A percentile compares a stretch with the other conserved stretches of the same genome.
Evolutionary conservation across 306 rosid genomes (phyloP).

Genomic region (Pyrus betulifolia): DNA sequence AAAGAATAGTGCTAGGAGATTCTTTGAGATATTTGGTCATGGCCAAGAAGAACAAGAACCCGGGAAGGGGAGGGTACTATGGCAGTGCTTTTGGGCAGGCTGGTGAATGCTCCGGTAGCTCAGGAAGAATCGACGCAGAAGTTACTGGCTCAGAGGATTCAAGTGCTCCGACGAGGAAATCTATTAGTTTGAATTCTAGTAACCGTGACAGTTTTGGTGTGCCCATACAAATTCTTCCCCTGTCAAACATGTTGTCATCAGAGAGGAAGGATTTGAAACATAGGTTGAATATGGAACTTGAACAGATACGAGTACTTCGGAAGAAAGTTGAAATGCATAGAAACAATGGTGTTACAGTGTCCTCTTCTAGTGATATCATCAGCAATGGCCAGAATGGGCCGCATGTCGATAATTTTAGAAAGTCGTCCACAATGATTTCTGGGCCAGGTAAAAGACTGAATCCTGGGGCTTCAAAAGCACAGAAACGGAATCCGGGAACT

Average conservation of each 20-base stretch:
- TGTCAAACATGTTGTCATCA: slow-evolving; percentile 35
- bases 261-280: slow-evolving; percentile 45
- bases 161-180: slow-evolving; percentile 43
- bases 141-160: slow-evolving; percentile 68
- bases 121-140: slow-evolving; percentile 61
- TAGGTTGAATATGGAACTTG: slow-evolving; percentile 58
- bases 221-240: slow-evolving; percentile 44
- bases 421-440: slow-evolving; percentile 27
- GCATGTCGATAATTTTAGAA: slow-evolving; percentile 26
- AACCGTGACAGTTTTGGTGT: slow-evolving; percentile 29
- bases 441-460: slow-evolving; percentile 24
- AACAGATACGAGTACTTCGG: slow-evolving; percentile 45
- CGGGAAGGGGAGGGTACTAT: slow-evolving; percentile 55
- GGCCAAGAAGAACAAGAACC: slow-evolving; percentile 38
- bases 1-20: slow-evolving; percentile 5
- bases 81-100: slow-evolving; percentile 37
- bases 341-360: slow-evolving; percentile 42
- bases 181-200: slow-evolving; percentile 48
- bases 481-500: slow-evolving; percentile 40
- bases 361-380: slow-evolving; percentile 71
- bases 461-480: slow-evolving; percentile 24
- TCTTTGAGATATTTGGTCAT: slow-evolving; percentile 14
- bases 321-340: slow-evolving; percentile 56
- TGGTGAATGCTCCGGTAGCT: slow-evolving; percentile 73
- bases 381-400: slow-evolving; percentile 48